Conservation (phyloP, 176 grass and related monocot genomes). For the Dendrocalamus sinicus region DNA sequence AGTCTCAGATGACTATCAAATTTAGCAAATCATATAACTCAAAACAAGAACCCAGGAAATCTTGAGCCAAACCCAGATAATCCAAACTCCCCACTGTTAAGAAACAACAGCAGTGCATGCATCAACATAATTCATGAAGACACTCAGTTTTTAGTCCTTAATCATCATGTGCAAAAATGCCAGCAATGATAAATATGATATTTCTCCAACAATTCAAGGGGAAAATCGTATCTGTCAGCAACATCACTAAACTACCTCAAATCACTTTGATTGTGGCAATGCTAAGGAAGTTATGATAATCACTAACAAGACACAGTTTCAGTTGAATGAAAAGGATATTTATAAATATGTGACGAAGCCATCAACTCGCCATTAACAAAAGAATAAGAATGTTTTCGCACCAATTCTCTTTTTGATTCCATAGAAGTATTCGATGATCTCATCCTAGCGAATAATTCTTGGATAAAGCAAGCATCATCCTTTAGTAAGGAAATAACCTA, state of each 20-base stretch:
- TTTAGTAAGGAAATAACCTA: conserved; percentile 96
- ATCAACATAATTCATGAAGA: conserved; percentile 28
- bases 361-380: conserved; percentile 36
- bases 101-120: conserved; percentile 14
- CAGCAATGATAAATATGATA: neutral
- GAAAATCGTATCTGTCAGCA: neutral
- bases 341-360: neutral
- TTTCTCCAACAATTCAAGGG: neutral
- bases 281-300: conserved; percentile 10
- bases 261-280: conserved; percentile 17
- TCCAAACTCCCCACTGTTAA: neutral
- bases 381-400: conserved; percentile 41
- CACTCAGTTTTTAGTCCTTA: conserved; percentile 8
- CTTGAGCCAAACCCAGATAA: neutral
- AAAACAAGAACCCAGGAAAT: conserved; percentile 22
- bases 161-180: conserved; percentile 13
- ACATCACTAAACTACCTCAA: conserved; percentile 24
- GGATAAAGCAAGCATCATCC: conserved; percentile 92
- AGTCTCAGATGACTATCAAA: conserved; percentile 12
- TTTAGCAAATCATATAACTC: conserved; percentile 19
- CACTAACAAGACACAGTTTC: neutral
- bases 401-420: conserved; percentile 90
- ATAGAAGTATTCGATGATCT: conserved; percentile 60
- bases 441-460: conserved; percentile 92
- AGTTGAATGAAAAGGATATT: conserved; percentile 34